These are phyloP conservation scores for Aspergillus sp. DNA, from an alignment of 2,329 filamentous ascomycete genomes.

Conservation along the genomic window DNA sequence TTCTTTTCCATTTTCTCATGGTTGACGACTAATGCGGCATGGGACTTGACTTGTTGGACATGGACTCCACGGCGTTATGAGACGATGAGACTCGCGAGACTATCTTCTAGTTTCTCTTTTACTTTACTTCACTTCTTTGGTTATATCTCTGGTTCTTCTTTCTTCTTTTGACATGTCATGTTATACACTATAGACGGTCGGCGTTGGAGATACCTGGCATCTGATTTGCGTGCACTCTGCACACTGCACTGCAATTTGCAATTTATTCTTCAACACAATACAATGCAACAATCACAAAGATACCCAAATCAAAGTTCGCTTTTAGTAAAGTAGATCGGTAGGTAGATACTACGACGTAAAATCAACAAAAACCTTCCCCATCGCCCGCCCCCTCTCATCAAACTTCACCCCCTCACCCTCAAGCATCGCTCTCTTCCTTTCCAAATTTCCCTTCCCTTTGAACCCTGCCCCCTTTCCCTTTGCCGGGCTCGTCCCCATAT, in stretches of 20 bases:
- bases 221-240: neutral
- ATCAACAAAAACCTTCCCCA: constrained; percentile 22
- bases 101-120: neutral
- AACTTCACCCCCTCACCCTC: constrained; percentile 38
- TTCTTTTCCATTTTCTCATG: constrained; percentile 2
- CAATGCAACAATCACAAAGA: neutral
- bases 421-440: constrained; percentile 36
- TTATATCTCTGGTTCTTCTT: neutral
- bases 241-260: neutral
- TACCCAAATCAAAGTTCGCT: neutral
- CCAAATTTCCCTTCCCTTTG: constrained; percentile 39
- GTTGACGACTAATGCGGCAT: constrained; percentile 12
- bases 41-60: neutral
- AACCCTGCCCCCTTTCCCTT: constrained; percentile 35
- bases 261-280: neutral
- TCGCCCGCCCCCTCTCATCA: constrained; percentile 28
- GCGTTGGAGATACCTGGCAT: constrained; percentile 8
- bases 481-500: constrained; percentile 39
- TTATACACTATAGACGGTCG: constrained; percentile 10
- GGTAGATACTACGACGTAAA: neutral
- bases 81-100: constrained; percentile 5
- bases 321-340: too few species aligned
- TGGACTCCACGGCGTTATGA: constrained; percentile 12
- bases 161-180: neutral
- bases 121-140: neutral